Base-by-base conservation (phyloP, 768 basidiomycete genomes). In the Pleurotus djamor region DNA sequence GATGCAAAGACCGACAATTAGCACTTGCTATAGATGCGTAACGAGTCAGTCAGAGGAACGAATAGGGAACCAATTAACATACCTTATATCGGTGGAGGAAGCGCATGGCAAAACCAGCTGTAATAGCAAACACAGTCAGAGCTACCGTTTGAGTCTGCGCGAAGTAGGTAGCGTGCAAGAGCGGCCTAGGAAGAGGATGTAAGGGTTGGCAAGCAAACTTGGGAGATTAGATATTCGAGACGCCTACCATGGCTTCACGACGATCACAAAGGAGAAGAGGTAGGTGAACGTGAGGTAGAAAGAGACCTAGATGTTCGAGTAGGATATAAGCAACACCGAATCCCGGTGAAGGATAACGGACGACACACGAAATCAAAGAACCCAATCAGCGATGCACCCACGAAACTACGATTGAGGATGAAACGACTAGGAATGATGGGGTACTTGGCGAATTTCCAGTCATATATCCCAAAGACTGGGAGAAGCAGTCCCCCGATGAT, bases 251-350 rank as follows among this genome's bases (percentile, higher is more conserved):
- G 78, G 75, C 61, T 81, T 80, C 16, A 81, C 79, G 32, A 83
- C 73, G 8, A 82, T 59, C 43, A 88, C 79, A 69, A 85, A 90
- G 1, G 86, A 87, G 74, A 84, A 92, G 14, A 91, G 81, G 67
- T 91, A 92, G 8, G 87, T 85, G 70, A 75, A 87, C 0, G 88
- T 86, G 48, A 92, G 77, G 75, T 83, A 87, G 73, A 83, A 87
- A 2, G 85, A 84, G 64, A 83, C 65, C 85, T 87, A 56, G 5
- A 52, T 52, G 7, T 17, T 14, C 47, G 14, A 28, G 8, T 2
- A 50, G 49, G 34, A 43, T 36, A 33, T 59, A n/a, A 61, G 60
- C 21, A 58, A n/a, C 41, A 56, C 45, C 45, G 13, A 38, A 8
- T 8, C 12, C 14, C 2, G 1, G 16, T 48, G 5, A 2, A 34